Evolutionary conservation across 352 stramenopile genomes (phyloP), one percentile per base, ranked within the genome.

Genomic region (Phytophthora sp.): DNA sequence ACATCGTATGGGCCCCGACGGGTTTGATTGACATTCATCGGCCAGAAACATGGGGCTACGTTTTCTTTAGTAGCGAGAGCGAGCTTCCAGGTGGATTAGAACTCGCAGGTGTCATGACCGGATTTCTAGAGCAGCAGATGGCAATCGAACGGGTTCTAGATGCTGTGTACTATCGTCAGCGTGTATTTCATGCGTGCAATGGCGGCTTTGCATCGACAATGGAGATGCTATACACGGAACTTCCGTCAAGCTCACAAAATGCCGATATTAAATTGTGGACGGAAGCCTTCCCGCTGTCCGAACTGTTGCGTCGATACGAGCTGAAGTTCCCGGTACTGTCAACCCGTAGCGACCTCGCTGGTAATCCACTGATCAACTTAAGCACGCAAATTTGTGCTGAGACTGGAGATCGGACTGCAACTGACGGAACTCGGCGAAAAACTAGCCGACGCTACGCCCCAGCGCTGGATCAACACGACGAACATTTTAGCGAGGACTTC

Each of bases 11-110:
- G 84, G 74, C 84, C 6, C 73, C 84, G 2, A 93, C 82, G 20
- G 84, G 84, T 13, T 77, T 90, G 6, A 78, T 93, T 47, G 84
- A 93, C 51, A 91, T 93, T 44, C 84, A 93, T 58, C 80, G 84
- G 2, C 84, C 84, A 0, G 84, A 93, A 38, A 80, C 84, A 30
- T 93, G 84, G 84, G 80, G 82, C 0, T 80, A 84, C 35, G 79
- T 93, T 20, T 80, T 91, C 20, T 89, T 93, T 41, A 84, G 74
- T 20, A 74, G 70, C 4, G 50, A 80, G 21, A 38, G 70, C 7
- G 80, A 88, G 18, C 57, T 86, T 1, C 41, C 70, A 16, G 64
- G 77, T 3, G 80, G 75, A 42, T 39, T 69, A 12, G 79, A 88
- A 47, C 56, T 89, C 0, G 69, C 70, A 2, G 46, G 58, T 4